These are phyloP conservation scores for Coelastrella sp. DNA, from an alignment of 139 green algal genomes.

Conservation along the genomic window DNA sequence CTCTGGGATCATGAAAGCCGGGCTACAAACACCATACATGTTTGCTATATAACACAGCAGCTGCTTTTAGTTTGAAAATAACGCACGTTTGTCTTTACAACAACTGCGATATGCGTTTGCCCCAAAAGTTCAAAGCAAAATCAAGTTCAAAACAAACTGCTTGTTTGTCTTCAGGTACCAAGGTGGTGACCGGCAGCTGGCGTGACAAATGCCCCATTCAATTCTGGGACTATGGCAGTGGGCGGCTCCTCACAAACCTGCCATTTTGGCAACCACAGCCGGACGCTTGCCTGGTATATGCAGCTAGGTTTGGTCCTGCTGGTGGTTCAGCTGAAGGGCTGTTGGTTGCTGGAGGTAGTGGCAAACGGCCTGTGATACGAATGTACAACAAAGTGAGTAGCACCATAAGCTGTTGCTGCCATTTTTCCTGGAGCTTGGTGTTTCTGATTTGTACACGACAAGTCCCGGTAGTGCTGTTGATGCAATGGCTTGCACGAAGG, in stretches of 20 bases:
- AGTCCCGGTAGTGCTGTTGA: too few species aligned
- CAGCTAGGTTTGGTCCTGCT: conserved; percentile 55
- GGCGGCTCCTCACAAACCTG: conserved; percentile 62
- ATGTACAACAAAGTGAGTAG: not conserved
- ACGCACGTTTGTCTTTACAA: too few species aligned
- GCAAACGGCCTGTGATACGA: conserved; percentile 50
- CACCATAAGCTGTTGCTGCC: too few species aligned
- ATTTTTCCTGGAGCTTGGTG: too few species aligned
- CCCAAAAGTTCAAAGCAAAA: too few species aligned
- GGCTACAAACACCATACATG: too few species aligned
- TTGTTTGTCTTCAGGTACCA: not conserved
- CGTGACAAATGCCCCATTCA: conserved; percentile 50
- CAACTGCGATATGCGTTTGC: too few species aligned
- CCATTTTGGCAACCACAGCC: conserved; percentile 59
- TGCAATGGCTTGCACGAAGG: too few species aligned
- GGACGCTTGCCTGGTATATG: conserved; percentile 55
- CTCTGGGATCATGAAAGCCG: too few species aligned
- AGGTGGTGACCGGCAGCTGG: conserved; percentile 59
- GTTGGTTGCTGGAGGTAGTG: conserved; percentile 59
- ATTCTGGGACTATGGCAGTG: conserved; percentile 64
- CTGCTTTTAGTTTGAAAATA: too few species aligned
- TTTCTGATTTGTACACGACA: too few species aligned
- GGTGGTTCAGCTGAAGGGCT: not conserved
- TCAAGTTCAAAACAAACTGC: not conserved
- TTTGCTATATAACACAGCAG: too few species aligned